Percentiles rank a stretch among this genome's conserved stretches.
Evolutionary conservation across 202 grass and related monocot genomes (phyloP).

Genomic region (Cymbopogon flexuosus): DNA sequence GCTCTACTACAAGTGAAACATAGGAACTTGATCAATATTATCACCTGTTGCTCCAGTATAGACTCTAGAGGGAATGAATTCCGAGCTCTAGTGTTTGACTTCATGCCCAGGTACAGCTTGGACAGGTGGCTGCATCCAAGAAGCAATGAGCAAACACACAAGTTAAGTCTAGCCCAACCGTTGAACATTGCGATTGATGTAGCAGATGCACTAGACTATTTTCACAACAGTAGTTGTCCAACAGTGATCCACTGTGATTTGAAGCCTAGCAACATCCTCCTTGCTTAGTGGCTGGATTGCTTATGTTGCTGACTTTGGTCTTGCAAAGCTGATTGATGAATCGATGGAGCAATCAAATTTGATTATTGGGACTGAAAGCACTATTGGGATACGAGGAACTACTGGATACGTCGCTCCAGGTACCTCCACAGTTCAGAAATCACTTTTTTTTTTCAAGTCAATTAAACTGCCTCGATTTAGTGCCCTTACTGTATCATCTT

Average conservation of each 20-base stretch:
- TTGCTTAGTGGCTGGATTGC: conserved; percentile 39
- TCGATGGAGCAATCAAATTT: not conserved
- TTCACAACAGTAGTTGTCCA: conserved; percentile 34
- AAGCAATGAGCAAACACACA: conserved; percentile 2
- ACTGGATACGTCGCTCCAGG: conserved; percentile 40
- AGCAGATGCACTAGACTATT: conserved; percentile 38
- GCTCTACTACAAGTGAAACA: conserved; percentile 32
- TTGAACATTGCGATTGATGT: conserved; percentile 44
- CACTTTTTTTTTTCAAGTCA: not conserved
- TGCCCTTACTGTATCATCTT: not conserved
- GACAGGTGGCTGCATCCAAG: conserved; percentile 42
- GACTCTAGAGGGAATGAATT: conserved; percentile 31
- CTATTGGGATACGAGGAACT: conserved; percentile 6
- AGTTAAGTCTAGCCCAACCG: conserved; percentile 8
- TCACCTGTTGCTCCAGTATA: conserved; percentile 33
- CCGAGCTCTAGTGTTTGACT: conserved; percentile 39
- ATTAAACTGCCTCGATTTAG: not conserved
- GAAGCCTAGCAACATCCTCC: conserved; percentile 55
- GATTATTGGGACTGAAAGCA: conserved; percentile 11
- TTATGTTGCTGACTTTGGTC: conserved; percentile 53
- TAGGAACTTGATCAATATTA: conserved; percentile 34
- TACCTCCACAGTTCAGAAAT: not conserved
- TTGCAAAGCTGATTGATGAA: conserved; percentile 37
- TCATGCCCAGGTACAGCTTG: conserved; percentile 42
- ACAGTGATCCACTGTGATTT: conserved; percentile 37